Conservation (phyloP, 1,284 basidiomycete species). For the Bjerkandera adusta region DNA sequence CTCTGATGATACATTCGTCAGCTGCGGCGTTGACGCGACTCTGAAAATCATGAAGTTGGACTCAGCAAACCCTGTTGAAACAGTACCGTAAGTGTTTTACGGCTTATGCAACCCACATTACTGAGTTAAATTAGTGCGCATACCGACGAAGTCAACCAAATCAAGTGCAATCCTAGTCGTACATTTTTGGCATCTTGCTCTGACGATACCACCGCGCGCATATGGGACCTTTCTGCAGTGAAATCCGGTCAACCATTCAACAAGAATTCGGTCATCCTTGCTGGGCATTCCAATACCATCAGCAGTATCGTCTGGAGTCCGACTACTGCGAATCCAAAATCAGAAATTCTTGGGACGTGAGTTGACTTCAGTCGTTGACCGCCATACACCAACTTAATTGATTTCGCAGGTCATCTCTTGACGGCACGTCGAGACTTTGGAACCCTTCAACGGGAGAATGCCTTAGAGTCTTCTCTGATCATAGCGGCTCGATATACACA, state of each 20-base stretch:
- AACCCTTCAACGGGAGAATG: constrained; percentile 74
- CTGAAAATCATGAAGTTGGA: constrained; percentile 60
- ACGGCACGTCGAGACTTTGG: constrained; percentile 74
- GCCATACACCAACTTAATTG: constrained; percentile 2
- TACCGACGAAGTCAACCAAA: constrained; percentile 73
- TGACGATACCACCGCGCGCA: constrained; percentile 73
- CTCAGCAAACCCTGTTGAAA: constrained; percentile 49
- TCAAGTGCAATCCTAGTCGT: constrained; percentile 63
- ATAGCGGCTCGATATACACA: constrained; percentile 65
- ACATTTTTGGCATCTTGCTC: constrained; percentile 77
- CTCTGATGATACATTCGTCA: constrained; percentile 68
- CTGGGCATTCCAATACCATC: constrained; percentile 67
- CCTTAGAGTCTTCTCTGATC: constrained; percentile 62
- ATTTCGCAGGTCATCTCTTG: constrained; percentile 65
- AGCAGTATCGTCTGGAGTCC: constrained; percentile 77
- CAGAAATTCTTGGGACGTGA: constrained; percentile 70
- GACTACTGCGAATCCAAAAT: constrained; percentile 37
- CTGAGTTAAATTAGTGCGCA: constrained; percentile 57
- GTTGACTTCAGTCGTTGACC: constrained; percentile 25
- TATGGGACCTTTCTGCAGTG: constrained; percentile 62
- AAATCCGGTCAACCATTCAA: constrained; percentile 32
- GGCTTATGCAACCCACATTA: too few relatives aligned
- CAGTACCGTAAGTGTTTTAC: constrained; percentile 56
- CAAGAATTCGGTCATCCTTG: constrained; percentile 39
- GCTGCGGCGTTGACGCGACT: constrained; percentile 68